Base-by-base conservation (phyloP, 306 rosid species). In the Ziziphus jujuba region DNA sequence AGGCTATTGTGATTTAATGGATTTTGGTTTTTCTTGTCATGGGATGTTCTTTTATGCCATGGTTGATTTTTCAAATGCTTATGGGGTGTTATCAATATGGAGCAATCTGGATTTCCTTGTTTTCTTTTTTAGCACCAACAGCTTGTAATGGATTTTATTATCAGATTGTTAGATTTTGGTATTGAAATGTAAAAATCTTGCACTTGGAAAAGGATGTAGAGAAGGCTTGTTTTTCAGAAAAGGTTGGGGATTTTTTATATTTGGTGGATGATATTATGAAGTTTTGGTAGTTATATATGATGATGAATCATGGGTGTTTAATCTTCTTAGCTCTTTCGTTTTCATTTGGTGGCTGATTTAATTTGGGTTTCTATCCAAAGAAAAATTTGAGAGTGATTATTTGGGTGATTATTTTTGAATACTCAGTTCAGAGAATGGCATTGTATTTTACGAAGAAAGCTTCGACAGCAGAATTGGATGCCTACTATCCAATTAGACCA, bases 401-500 rank as follows among this genome's bases (percentile, higher is more conserved):
- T 74, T 31, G 65, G 43, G 40, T 34, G 19, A 13, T 31, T 67
- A 17, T 31, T 59, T n/a, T 70, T 65, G 49, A 73, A 78, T 69
- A 79, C 9, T 70, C 66, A 60, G 73, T 44, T 4, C 56, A 56
- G 78, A 61, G 51, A 11, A 72, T 84, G 69, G 69, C 71, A 9
- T 22, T 44, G 33, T 21, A 70, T 55, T 72, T 73, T 49, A 71
- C 59, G 78, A 73, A 35, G 81, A 77, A 63, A 61, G 66, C 72
- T 59, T 72, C 79, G 14, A 58, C 85, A 13, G 75, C 74, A 63
- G 88, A 84, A 52, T 63, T 84, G 58, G 85, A 80, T 56, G 69
- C 64, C 61, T 77, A 73, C 67, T 84, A 84, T 77, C 88, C 88
- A 36, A 14, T 80, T 64, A 76, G 76, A 77, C 6, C 60, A 52